Conservation (phyloP, 2,329 filamentous ascomycete genomes). For the Talaromyces sp. region DNA sequence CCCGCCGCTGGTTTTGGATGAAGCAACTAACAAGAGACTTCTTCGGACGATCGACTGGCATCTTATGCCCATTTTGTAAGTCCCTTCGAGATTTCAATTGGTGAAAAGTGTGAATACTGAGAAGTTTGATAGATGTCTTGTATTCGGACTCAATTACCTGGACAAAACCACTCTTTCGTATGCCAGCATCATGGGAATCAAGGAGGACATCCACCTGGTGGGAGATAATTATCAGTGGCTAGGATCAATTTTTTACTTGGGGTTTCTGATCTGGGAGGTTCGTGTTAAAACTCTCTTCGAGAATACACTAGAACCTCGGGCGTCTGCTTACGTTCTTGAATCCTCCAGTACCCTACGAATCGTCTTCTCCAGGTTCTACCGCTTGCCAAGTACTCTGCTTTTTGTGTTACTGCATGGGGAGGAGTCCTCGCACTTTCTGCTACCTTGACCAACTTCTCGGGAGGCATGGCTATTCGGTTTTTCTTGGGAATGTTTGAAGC, state of each 20-base stretch:
- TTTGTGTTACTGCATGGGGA: constrained; percentile 2
- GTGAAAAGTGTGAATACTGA: background rate
- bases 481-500: constrained; percentile 9
- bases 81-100: background rate
- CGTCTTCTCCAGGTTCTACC: background rate
- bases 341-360: background rate
- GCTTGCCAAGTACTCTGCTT: background rate
- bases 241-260: background rate
- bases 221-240: constrained; percentile 1
- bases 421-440: background rate
- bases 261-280: background rate
- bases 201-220: background rate
- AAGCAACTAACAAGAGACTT: constrained; percentile 50
- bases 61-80: constrained; percentile 43
- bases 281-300: background rate
- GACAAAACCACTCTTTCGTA: constrained; percentile 1
- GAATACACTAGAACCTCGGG: background rate
- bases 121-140: background rate
- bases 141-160: background rate
- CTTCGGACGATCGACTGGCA: constrained; percentile 55
- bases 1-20: constrained; percentile 46
- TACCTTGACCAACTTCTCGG: constrained; percentile 1
- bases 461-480: background rate
- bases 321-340: background rate
- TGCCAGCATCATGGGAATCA: background rate